These are phyloP conservation scores for Aspergillus brunneoviolaceus DNA, from an alignment of 2,329 filamentous ascomycete species.

Conservation along the genomic window DNA sequence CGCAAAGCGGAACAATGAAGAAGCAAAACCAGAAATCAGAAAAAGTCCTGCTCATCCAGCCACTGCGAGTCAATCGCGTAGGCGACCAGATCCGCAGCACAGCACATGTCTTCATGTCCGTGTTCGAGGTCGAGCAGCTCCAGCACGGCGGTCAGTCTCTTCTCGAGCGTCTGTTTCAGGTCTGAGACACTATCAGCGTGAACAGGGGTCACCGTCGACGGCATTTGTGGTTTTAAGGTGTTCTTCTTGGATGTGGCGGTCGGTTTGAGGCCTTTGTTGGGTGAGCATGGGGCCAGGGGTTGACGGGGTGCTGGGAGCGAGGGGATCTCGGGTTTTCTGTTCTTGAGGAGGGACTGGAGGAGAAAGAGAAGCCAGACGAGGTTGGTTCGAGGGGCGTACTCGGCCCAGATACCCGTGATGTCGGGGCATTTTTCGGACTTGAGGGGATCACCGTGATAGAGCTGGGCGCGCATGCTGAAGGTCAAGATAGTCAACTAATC, in stretches of 20 bases:
- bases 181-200: slow-evolving; percentile 18
- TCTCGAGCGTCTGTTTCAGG: slow-evolving; percentile 32
- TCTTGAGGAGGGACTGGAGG: slow-evolving; percentile 55
- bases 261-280: slow-evolving; percentile 28
- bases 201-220: slow-evolving; percentile 1
- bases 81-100: slow-evolving; percentile 44
- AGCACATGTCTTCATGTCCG: slow-evolving; percentile 43
- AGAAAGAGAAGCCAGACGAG: slow-evolving; percentile 64
- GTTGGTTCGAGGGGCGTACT: slow-evolving; percentile 61
- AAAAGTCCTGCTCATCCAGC: slow-evolving; percentile 42
- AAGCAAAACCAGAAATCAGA: slow-evolving; percentile 16
- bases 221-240: neutral
- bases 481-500: neutral
- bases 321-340: slow-evolving; percentile 25
- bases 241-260: slow-evolving; percentile 8
- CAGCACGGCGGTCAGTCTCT: slow-evolving; percentile 33
- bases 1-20: neutral
- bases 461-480: slow-evolving; percentile 41
- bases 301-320: slow-evolving; percentile 19
- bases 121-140: slow-evolving; percentile 39
- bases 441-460: slow-evolving; percentile 48
- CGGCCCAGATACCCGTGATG: slow-evolving; percentile 50
- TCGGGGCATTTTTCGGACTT: slow-evolving; percentile 34
- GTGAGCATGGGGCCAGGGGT: slow-evolving; percentile 34
- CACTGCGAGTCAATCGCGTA: slow-evolving; percentile 46